Evolutionary conservation across 2,329 filamentous ascomycete genomes (phyloP), one percentile per base, ranked within the genome.

Genomic region (Myriosclerotinia curreyana): DNA sequence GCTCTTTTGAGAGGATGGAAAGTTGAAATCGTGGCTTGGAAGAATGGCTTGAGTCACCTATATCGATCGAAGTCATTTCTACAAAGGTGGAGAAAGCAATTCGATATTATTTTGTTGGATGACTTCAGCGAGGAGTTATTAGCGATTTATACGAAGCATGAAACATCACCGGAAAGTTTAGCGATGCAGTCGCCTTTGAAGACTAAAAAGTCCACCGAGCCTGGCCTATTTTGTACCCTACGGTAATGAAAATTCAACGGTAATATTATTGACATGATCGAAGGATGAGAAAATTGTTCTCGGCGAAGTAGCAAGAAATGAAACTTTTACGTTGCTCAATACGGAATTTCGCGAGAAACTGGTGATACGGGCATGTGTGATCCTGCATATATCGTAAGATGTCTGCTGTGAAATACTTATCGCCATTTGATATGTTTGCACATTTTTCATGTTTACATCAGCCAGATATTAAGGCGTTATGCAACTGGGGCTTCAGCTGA

Each of bases 11-110:
- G 83, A 64, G 87, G 86, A 2, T 91, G 88, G 88, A 83, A 78
- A 58, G 83, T 91, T 9, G 88, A 91, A 74, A 73, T 91, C 64
- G 81, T 87, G 40, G 85, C 84, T 70, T 91, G 86, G 76, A 80
- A 78, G 46, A 76, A 78, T 64, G 82, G 81, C 38, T 81, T 84
- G 42, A 86, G 82, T 69, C 75, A 76, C 66, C 80, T 83, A 31
- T 90, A 90, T 72, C 80, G 76, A 69, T 80, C 80, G 64, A 79
- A 78, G 66, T 80, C 80, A 34, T 88, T 86, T 69, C 75, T 78
- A 60, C 73, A 76, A 49, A 80, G 79, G 70, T 90, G 86, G 86
- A 79, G 79, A 20, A 77, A 79, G 20, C 78, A 76, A 67, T 90
- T 90, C 71, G 79, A 76, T 69, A 79, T 88, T 66, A 81, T 90